Base-by-base conservation (phyloP, 2,329 filamentous ascomycete genomes). In the Lachnellula willkommii region DNA sequence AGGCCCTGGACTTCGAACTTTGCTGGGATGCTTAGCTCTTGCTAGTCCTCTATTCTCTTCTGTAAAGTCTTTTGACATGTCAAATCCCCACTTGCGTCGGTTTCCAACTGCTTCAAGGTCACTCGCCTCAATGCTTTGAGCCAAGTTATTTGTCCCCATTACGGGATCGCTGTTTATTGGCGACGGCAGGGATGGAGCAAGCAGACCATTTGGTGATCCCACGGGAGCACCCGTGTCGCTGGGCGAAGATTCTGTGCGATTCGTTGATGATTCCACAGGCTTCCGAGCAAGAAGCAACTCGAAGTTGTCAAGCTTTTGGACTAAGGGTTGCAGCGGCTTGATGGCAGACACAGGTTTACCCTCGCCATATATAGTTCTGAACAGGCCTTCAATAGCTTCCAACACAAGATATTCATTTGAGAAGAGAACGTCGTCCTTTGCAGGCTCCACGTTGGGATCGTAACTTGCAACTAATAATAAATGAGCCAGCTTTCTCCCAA, bases 401-500 rank as follows among this genome's bases (percentile, higher is more conserved):
- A 80, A n/a, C 2, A 82, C 60, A 1, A 68, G 36, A 40, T 48
- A 62, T 26, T 84, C 79, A 50, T 89, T 74, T 4, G 74, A 74
- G 65, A 92, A 90, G 1, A 90, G 65, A 2, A 92, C 78, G 63
- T 90, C 82, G 55, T 89, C 83, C 66, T 92, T 92, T 3, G 82
- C 75, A 3, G 87, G 81, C 57, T 90, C 83, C 5, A 91, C 71
- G 61, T 91, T 92, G 1, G 79, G 75, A 70, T 92, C 88, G 64
- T 92, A 92, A 56, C 76, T 84, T 22, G 77, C 77, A 1, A 73
- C 66, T 45, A 24, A 45, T 45, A 26, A n/a, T 22, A 45, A 26
- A 45, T 45, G 20, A 45, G 22, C 22, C 22, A 45, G n/a, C 20
- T 45, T 24, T 20, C 12, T 22, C n/a, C 11, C 7, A 14, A 22